A percentile compares a stretch with the other conserved stretches of the same genome.
These are phyloP conservation scores for Pseudocercospora pini-densiflorae DNA, from an alignment of 2,329 filamentous ascomycete species.

Conservation along the genomic window DNA sequence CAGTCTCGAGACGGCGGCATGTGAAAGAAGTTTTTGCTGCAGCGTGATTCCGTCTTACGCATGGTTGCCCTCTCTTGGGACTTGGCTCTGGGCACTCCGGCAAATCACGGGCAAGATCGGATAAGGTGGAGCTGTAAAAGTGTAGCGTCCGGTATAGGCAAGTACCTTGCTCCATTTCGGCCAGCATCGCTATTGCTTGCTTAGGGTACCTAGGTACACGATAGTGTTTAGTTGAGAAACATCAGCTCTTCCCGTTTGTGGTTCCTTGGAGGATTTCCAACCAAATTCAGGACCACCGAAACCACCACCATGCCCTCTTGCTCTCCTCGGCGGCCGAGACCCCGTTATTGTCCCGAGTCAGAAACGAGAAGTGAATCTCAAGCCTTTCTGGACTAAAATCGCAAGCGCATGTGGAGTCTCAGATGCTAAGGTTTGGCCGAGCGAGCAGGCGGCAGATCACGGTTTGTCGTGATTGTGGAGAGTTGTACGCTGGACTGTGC, in stretches of 20 bases:
- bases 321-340: conserved; percentile 5
- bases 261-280: conserved; percentile 6
- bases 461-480: conserved; percentile 18
- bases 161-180: not conserved
- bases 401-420: conserved; percentile 17
- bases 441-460: conserved; percentile 14
- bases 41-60: conserved; percentile 1
- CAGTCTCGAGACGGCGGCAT: not conserved
- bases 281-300: not conserved
- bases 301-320: not conserved
- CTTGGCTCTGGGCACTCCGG: not conserved
- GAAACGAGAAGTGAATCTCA: conserved; percentile 13
- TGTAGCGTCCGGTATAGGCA: conserved; percentile 1
- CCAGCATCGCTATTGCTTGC: not conserved
- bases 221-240: not conserved
- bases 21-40: conserved; percentile 5
- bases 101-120: conserved; percentile 3
- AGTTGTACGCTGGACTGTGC: conserved; percentile 6
- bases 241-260: not conserved
- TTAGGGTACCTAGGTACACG: not conserved
- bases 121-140: not conserved
- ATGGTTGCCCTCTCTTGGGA: not conserved
- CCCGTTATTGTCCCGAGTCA: conserved; percentile 6
- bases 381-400: conserved; percentile 5
- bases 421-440: conserved; percentile 9